Percentiles rank a stretch among this genome's conserved stretches.
phyloP scores from a whole-genome alignment of 305 asterid genomes.

The Fraxinus paxiana region DNA sequence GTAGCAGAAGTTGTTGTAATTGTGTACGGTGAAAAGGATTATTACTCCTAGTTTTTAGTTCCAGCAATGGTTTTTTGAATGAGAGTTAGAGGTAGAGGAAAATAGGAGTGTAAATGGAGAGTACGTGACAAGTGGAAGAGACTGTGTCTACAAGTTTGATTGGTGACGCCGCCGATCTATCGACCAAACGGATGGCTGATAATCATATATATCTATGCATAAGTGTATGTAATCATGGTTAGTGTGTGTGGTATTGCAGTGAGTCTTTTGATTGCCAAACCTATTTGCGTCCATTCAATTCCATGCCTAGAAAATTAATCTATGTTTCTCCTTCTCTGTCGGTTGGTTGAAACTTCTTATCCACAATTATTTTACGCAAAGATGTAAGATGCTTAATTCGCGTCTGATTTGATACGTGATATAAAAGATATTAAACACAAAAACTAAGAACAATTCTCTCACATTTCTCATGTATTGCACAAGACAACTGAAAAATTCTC shows the following conservation, averaged over 20 bases:
- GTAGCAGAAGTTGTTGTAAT: slow-evolving; percentile 46
- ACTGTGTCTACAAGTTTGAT: slow-evolving; percentile 25
- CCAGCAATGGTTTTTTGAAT: slow-evolving; percentile 24
- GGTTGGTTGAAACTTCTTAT: slow-evolving; percentile 17
- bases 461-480: background rate
- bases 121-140: slow-evolving; percentile 67
- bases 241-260: slow-evolving; percentile 18
- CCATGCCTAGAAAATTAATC: slow-evolving; percentile 22
- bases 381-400: background rate
- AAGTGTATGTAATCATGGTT: no score
- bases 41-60: background rate
- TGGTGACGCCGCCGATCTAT: slow-evolving; percentile 50
- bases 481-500: background rate
- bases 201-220: no score
- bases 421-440: no score
- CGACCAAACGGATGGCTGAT: slow-evolving; percentile 29
- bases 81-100: slow-evolving; percentile 25
- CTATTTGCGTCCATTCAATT: slow-evolving; percentile 26
- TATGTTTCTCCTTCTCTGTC: slow-evolving; percentile 20
- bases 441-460: no score
- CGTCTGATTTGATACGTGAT: no score
- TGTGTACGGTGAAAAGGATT: slow-evolving; percentile 35
- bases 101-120: slow-evolving; percentile 45
- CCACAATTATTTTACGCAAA: slow-evolving; percentile 1
- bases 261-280: slow-evolving; percentile 12